These are phyloP conservation scores for Cerioporus squamosus DNA, from an alignment of 1,284 basidiomycete genomes.

Conservation along the genomic window DNA sequence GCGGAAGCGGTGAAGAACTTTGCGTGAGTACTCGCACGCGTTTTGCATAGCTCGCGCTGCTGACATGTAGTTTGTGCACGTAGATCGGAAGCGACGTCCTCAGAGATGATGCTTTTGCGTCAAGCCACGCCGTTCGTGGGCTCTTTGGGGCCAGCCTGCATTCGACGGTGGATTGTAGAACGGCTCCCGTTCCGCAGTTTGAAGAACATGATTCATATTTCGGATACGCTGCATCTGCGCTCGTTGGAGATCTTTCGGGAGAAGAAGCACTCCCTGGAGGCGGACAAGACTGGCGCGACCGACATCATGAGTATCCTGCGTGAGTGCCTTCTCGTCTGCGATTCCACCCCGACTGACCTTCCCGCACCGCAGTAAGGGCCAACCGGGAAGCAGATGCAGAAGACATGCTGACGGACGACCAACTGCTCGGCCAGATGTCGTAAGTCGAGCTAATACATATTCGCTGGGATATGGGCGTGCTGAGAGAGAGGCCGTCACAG, in stretches of 20 bases:
- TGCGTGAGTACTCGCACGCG: slow-evolving; percentile 14
- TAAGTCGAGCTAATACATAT: slow-evolving; percentile 11
- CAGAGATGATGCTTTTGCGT: slow-evolving; percentile 15
- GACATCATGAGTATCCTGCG: slow-evolving; percentile 48
- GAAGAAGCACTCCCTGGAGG: slow-evolving; percentile 36
- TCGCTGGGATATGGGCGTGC: too few relatives aligned
- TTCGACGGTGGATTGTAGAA: slow-evolving; percentile 43
- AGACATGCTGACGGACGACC: slow-evolving; percentile 31
- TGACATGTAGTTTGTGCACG: too few relatives aligned
- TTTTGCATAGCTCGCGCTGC: too few relatives aligned
- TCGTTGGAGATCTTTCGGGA: slow-evolving; percentile 19
- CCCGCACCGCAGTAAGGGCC: slow-evolving; percentile 20
- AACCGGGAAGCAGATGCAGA: slow-evolving; percentile 25
- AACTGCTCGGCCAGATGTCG: slow-evolving; percentile 33
- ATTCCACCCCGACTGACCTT: background rate
- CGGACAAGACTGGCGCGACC: slow-evolving; percentile 37
- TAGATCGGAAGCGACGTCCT: slow-evolving; percentile 6
- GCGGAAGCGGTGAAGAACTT: slow-evolving; percentile 28
- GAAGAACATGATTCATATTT: slow-evolving; percentile 38
- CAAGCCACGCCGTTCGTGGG: slow-evolving; percentile 34
- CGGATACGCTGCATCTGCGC: slow-evolving; percentile 42
- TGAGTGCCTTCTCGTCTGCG: slow-evolving; percentile 29
- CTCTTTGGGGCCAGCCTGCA: slow-evolving; percentile 38
- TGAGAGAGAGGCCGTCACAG: background rate
- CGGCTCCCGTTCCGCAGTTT: slow-evolving; percentile 38